These are phyloP conservation scores for Penicillium sp. DNA, from an alignment of 2,329 filamentous ascomycete genomes.

Conservation along the genomic window DNA sequence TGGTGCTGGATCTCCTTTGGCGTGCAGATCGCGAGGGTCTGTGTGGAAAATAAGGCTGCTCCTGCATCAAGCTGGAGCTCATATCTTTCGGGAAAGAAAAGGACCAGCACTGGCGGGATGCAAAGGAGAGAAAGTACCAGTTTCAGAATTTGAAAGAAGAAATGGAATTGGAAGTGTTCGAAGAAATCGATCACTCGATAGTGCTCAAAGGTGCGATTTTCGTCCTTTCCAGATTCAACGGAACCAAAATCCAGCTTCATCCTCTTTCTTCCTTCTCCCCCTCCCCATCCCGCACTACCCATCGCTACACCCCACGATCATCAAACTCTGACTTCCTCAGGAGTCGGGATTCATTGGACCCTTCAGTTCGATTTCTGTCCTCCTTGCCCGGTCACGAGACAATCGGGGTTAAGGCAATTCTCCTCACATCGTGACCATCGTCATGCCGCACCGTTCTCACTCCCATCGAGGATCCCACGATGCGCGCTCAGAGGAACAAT, in stretches of 20 bases:
- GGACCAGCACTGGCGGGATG: not conserved
- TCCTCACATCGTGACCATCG: not conserved
- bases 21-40: constrained; percentile 22
- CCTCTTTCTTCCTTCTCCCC: not conserved
- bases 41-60: constrained; percentile 13
- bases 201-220: not conserved
- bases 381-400: not conserved
- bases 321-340: not conserved
- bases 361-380: not conserved
- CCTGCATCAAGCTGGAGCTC: constrained; percentile 7
- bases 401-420: not conserved
- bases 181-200: not conserved
- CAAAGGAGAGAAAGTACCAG: constrained; percentile 9
- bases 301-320: constrained; percentile 2
- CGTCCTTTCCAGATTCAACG: constrained; percentile 12
- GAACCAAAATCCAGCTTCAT: constrained; percentile 10
- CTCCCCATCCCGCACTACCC: not conserved
- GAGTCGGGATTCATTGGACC: not conserved
- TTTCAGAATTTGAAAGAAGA: not conserved
- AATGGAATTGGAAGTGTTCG: not conserved
- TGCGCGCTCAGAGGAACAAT: constrained; percentile 12
- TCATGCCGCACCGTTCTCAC: constrained; percentile 2
- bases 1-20: constrained; percentile 21
- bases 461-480: not conserved
- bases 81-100: not conserved